Evolutionary conservation across 257 asterid genomes (phyloP), one percentile per base, ranked within the genome.

Genomic region (Asclepias syriaca): DNA sequence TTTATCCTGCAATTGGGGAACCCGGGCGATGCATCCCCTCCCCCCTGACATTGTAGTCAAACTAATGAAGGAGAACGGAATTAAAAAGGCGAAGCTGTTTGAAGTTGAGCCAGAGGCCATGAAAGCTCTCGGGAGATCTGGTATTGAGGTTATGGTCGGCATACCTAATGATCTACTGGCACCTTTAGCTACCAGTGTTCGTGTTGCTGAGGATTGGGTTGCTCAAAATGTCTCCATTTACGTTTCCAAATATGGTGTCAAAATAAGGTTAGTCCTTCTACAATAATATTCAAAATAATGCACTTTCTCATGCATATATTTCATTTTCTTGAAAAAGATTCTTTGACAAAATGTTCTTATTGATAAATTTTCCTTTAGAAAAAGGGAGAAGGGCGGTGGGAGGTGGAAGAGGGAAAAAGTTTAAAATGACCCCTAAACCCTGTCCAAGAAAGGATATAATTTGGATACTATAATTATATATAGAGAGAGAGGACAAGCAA

Each of bases 141-240:
- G 93, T 10, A 87, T 94, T 19, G 81, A 89, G 65, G 98, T 91
- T 60, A 93, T 93, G 98, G 93, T 93, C 27, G 98, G 98, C 16
- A 93, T 93, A 15, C 96, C 98, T 8, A 94, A 94, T 46, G 99
- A 94, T 50, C 70, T 91, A 87, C 63, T 94, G 11, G 99, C 93
- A 0, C 73, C 84, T 6, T 40, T 94, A 27, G 92, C 97, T 0
- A 71, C 83, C 37, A 88, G 87, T 45, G 97, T 91, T 45, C 69
- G 77, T 0, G 82, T 69, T 66, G 97, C 97, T n/a, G 96, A 87
- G 67, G 82, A 80, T 40, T 94, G 96, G 97, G 97, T 94, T 0
- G n/a, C 80, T 1, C 81, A 71, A 21, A 94, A 94, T 53, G 88
- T 91, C 18, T 94, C 99, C 37, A 14, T 77, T 67, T 91, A 82